Conservation (phyloP, 768 basidiomycete genomes). For the Ramaria rubella region DNA sequence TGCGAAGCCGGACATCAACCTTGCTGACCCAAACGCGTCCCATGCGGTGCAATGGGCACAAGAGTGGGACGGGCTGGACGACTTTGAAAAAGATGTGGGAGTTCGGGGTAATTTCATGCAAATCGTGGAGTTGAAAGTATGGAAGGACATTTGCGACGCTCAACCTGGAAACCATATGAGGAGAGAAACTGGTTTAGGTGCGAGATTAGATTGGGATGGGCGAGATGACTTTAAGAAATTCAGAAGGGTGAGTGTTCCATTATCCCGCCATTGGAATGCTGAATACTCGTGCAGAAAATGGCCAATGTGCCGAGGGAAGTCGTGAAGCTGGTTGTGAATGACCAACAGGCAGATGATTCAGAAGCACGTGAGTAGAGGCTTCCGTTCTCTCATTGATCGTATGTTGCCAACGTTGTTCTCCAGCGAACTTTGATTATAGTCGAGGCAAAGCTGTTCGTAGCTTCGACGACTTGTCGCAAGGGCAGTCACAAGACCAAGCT, state of each 20-base stretch:
- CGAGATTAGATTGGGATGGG: conserved; percentile 38
- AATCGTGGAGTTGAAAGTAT: conserved; percentile 58
- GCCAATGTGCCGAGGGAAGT: conserved; percentile 24
- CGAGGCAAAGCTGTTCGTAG: background rate
- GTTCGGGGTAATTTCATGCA: conserved; percentile 78
- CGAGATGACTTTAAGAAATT: conserved; percentile 74
- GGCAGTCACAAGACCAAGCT: background rate
- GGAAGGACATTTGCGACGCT: conserved; percentile 22
- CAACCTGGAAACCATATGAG: conserved; percentile 14
- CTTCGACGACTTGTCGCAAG: background rate
- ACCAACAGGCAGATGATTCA: conserved; percentile 49
- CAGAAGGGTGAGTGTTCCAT: conserved; percentile 45
- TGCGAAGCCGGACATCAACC: conserved; percentile 44
- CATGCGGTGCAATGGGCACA: conserved; percentile 39
- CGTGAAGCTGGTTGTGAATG: conserved; percentile 46
- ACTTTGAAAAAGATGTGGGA: conserved; percentile 56
- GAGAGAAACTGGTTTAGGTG: conserved; percentile 14
- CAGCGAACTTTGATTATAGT: background rate
- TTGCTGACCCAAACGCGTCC: background rate
- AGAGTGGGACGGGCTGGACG: conserved; percentile 55
- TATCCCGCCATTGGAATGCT: conserved; percentile 12
- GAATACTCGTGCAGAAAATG: conserved; percentile 29
- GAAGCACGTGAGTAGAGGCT: conserved; percentile 37
- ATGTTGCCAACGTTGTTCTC: background rate
- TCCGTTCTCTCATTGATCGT: background rate